Evolutionary conservation across 768 basidiomycete genomes (phyloP).

Genomic region (Lentinula raphanica): DNA sequence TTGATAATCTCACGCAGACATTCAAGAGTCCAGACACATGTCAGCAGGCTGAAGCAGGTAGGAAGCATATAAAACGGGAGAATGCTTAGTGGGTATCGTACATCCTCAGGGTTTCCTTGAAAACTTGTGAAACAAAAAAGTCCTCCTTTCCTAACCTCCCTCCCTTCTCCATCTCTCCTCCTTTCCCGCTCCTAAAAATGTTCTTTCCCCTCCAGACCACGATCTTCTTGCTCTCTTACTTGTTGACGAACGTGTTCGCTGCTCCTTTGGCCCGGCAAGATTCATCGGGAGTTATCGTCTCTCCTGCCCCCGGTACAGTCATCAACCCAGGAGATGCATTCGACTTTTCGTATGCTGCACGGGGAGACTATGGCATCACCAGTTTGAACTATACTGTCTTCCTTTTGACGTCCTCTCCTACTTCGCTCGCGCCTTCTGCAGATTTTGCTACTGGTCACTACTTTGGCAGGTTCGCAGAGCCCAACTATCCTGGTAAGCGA

Average conservation of each 20-base stretch:
- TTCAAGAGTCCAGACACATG: not conserved
- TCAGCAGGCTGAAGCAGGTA: not conserved
- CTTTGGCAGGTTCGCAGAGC: conserved; percentile 38
- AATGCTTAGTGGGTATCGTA: not conserved
- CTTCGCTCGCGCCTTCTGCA: conserved; percentile 18
- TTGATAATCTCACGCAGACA: not conserved
- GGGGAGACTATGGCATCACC: conserved; percentile 32
- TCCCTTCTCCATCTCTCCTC: not conserved
- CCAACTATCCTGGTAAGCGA: conserved; percentile 37
- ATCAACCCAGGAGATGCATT: conserved; percentile 37
- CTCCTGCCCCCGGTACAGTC: conserved; percentile 23
- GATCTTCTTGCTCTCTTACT: not conserved
- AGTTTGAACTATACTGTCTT: conserved; percentile 31
- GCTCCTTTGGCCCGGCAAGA: conserved; percentile 4
- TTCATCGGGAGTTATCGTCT: conserved; percentile 13
- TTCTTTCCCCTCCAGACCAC: not conserved
- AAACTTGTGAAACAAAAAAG: not conserved
- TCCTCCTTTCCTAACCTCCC: not conserved
- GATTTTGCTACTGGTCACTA: conserved; percentile 33
- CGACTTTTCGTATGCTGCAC: conserved; percentile 32
- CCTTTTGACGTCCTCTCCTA: conserved; percentile 28
- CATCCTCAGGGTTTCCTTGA: not conserved
- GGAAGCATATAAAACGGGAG: not conserved
- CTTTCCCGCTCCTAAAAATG: not conserved
- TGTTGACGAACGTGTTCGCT: not conserved